Evolutionary conservation across 805 yeast species (phyloP).

Genomic region (Wickerhamomyces subpelliculosus): DNA sequence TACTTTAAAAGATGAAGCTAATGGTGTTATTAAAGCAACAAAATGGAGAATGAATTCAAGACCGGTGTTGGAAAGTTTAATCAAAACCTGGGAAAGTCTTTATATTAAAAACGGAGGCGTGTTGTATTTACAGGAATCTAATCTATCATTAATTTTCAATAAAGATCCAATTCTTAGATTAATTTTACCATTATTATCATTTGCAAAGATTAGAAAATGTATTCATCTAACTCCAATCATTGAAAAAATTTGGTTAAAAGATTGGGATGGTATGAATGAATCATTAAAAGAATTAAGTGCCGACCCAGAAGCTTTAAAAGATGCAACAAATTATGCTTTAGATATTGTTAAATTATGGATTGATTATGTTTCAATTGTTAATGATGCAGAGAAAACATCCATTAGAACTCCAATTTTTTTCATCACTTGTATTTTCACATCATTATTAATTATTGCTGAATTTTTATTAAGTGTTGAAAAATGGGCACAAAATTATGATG

Average conservation of each 20-base stretch:
- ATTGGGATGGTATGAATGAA: conserved; percentile 61
- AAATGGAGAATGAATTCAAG: conserved; percentile 61
- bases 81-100: conserved; percentile 62
- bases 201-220: conserved; percentile 62
- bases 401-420: conserved; percentile 73
- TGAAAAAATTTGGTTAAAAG: conserved; percentile 52
- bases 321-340: conserved; percentile 50
- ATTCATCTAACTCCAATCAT: conserved; percentile 56
- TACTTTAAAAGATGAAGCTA: conserved; percentile 27
- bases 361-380: conserved; percentile 56
- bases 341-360: conserved; percentile 65
- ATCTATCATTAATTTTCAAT: conserved; percentile 34
- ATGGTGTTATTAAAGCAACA: conserved; percentile 41
- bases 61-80: conserved; percentile 48
- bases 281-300: conserved; percentile 38
- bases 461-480: conserved; percentile 51
- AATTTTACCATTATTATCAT: conserved; percentile 57
- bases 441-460: conserved; percentile 57
- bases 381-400: conserved; percentile 60
- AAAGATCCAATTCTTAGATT: conserved; percentile 53
- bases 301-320: conserved; percentile 60
- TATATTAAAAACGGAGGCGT: conserved; percentile 60
- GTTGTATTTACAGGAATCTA: conserved; percentile 44
- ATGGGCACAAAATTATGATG: conserved; percentile 34
- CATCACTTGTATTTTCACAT: conserved; percentile 60